phyloP scores from a whole-genome alignment of 257 asterid species.

The Scutellaria minor region DNA sequence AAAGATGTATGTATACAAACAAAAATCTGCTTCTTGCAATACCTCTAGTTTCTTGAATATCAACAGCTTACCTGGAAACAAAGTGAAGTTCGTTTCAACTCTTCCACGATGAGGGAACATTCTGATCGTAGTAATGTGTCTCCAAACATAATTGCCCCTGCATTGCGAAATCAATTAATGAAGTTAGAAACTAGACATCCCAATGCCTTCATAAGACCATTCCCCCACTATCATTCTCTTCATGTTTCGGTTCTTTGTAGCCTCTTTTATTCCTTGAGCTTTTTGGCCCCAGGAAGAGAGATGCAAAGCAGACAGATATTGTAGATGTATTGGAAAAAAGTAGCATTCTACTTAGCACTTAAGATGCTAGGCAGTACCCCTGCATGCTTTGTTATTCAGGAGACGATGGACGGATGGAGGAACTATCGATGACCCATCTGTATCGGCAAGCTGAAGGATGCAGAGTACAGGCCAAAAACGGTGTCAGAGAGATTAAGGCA shows the following conservation, averaged over 20 bases:
- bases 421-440: slow-evolving; percentile 90
- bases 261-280: slow-evolving; percentile 7
- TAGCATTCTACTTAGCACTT: slow-evolving; percentile 19
- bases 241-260: neutral
- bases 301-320: neutral
- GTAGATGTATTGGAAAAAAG: neutral
- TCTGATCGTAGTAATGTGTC: slow-evolving; percentile 87
- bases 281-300: neutral
- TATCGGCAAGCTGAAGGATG: slow-evolving; percentile 73
- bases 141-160: slow-evolving; percentile 99
- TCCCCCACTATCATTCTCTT: neutral
- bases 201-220: neutral
- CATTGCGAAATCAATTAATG: neutral
- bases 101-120: slow-evolving; percentile 91
- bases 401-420: slow-evolving; percentile 87
- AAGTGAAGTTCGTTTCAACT: slow-evolving; percentile 81
- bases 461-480: slow-evolving; percentile 21
- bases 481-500: slow-evolving; percentile 8
- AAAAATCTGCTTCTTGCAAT: slow-evolving; percentile 6
- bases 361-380: slow-evolving; percentile 56
- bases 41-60: slow-evolving; percentile 26
- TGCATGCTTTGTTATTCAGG: slow-evolving; percentile 95
- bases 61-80: slow-evolving; percentile 85
- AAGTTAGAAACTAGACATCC: slow-evolving; percentile 8
- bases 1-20: neutral